A percentile compares a stretch with the other conserved stretches of the same genome.
phyloP scores from a whole-genome alignment of 176 grass and related monocot genomes.

The Oryza australiensis region DNA sequence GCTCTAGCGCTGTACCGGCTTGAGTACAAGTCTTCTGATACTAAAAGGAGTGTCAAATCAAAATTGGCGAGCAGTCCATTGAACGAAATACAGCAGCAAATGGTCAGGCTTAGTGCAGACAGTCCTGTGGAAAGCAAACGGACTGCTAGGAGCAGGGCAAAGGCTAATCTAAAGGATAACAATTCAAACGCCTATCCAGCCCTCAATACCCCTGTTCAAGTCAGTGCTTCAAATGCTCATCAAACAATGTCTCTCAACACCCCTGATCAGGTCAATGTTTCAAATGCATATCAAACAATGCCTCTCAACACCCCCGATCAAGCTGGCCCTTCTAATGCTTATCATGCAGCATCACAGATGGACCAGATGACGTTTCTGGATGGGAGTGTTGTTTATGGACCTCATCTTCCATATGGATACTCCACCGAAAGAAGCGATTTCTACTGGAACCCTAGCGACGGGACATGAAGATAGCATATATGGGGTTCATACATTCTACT shows the following conservation, averaged over 20 bases:
- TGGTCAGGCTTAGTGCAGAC: slow-evolving; percentile 63
- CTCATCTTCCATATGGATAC: slow-evolving; percentile 72
- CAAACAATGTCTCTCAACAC: slow-evolving; percentile 5
- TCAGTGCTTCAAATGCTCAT: slow-evolving; percentile 30
- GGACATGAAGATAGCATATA: slow-evolving; percentile 1
- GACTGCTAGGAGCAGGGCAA: slow-evolving; percentile 54
- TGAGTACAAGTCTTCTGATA: slow-evolving; percentile 72
- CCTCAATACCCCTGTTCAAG: slow-evolving; percentile 40
- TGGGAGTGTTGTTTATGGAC: slow-evolving; percentile 61
- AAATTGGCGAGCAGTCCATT: slow-evolving; percentile 50
- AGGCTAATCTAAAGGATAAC: slow-evolving; percentile 51
- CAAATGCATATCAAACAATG: slow-evolving; percentile 25
- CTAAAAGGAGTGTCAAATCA: slow-evolving; percentile 72
- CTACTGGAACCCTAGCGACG: slow-evolving; percentile 49
- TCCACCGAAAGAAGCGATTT: slow-evolving; percentile 30
- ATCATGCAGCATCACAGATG: slow-evolving; percentile 28
- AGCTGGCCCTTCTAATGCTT: slow-evolving; percentile 38
- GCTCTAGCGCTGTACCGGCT: slow-evolving; percentile 75
- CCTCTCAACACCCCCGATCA: slow-evolving; percentile 40
- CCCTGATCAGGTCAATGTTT: slow-evolving; percentile 39
- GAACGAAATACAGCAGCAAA: slow-evolving; percentile 69
- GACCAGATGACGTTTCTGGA: slow-evolving; percentile 56
- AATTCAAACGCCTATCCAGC: slow-evolving; percentile 36
- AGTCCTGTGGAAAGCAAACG: slow-evolving; percentile 68
- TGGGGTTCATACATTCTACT: not conserved